Conservation (phyloP, 1,284 basidiomycete genomes). For the Apiotrichum siamense region DNA sequence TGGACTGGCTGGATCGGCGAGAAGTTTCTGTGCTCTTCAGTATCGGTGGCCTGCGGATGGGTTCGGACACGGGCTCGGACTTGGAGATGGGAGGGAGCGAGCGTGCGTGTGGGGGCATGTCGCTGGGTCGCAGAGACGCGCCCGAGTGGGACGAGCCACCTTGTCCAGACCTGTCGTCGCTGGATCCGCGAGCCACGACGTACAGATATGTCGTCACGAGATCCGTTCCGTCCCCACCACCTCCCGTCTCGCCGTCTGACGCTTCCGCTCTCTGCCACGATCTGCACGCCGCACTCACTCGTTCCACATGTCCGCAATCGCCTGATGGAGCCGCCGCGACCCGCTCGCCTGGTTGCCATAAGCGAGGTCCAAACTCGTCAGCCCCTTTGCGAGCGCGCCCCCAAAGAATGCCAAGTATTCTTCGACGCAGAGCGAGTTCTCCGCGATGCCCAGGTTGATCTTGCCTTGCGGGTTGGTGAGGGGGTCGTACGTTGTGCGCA, state of each 20-base stretch:
- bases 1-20: conserved; percentile 22
- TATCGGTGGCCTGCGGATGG: no score
- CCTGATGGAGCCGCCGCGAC: conserved; percentile 6
- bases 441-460: conserved; percentile 18
- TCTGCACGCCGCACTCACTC: conserved; percentile 1
- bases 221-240: no score
- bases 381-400: conserved; percentile 3
- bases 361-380: conserved; percentile 9
- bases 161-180: no score
- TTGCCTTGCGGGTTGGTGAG: conserved; percentile 10
- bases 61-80: neutral
- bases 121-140: no score
- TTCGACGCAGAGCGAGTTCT: conserved; percentile 15
- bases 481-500: conserved; percentile 11
- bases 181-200: neutral
- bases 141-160: no score
- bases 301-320: conserved; percentile 18
- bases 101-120: no score
- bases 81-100: no score
- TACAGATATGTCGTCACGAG: no score
- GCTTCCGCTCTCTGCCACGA: neutral
- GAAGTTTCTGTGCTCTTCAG: conserved; percentile 16
- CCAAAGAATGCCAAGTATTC: conserved; percentile 16
- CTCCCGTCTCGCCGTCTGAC: no score
- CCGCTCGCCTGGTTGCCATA: conserved; percentile 15